Evolutionary conservation across 192 early-diverging fungal species (phyloP).

Genomic region (Backusella parvicylindrica): DNA sequence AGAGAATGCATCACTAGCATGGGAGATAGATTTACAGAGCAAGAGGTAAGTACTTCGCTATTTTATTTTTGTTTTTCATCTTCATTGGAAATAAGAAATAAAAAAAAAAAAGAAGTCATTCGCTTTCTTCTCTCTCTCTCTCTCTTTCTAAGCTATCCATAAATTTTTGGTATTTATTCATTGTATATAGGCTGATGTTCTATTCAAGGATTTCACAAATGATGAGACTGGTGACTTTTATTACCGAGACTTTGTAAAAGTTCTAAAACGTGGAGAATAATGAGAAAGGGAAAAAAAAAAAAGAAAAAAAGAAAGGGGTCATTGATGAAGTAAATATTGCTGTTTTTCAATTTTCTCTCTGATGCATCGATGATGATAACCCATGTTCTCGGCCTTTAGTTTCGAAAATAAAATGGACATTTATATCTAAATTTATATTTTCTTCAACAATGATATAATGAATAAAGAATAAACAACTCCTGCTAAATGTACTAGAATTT

Average conservation of each 20-base stretch:
- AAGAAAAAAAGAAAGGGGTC: neutral
- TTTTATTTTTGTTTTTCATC: neutral
- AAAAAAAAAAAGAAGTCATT: neutral
- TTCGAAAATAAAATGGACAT: neutral
- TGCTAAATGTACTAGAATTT: neutral
- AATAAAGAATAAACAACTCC: neutral
- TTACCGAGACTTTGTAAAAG: conserved; percentile 88
- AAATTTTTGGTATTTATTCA: neutral
- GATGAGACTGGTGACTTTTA: conserved; percentile 77
- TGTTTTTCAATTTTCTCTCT: neutral
- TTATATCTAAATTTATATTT: neutral
- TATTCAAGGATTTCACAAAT: conserved; percentile 86
- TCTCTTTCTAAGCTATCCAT: neutral
- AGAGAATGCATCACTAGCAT: conserved; percentile 88
- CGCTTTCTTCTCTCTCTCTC: neutral
- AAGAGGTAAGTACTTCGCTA: conserved; percentile 60
- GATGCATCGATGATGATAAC: neutral
- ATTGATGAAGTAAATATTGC: neutral
- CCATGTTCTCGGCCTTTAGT: neutral
- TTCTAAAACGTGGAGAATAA: conserved; percentile 88
- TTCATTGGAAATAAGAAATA: neutral
- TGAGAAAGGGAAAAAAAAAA: neutral
- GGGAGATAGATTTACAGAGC: conserved; percentile 88
- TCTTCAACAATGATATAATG: neutral
- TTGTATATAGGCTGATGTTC: conserved; percentile 65